Conservation (phyloP, 2,329 filamentous ascomycete species). For the Ilyonectria destructans region DNA sequence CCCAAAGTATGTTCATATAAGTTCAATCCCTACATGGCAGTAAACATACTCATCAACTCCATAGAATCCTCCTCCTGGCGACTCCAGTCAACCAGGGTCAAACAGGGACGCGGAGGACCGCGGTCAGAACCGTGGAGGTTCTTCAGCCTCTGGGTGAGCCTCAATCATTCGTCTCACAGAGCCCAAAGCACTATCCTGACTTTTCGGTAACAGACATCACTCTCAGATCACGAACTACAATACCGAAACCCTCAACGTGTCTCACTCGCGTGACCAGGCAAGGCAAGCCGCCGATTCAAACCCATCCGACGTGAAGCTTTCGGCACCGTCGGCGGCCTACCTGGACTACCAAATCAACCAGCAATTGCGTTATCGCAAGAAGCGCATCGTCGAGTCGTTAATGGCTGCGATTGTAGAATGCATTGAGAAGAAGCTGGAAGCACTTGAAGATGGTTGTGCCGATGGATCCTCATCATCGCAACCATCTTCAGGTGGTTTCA, state of each 20-base stretch:
- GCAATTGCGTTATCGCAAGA: conserved; percentile 34
- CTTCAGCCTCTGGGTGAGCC: conserved; percentile 42
- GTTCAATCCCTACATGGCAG: neutral
- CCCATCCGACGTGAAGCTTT: conserved; percentile 34
- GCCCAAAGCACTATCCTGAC: neutral
- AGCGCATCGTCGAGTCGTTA: conserved; percentile 28
- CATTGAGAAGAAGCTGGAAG: conserved; percentile 31
- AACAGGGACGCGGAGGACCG: conserved; percentile 45
- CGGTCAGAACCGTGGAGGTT: conserved; percentile 44
- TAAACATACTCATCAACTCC: neutral
- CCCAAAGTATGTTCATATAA: conserved; percentile 20
- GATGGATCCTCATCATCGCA: conserved; percentile 30
- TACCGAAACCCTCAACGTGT: conserved; percentile 40
- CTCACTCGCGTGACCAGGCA: conserved; percentile 33
- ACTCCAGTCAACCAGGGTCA: conserved; percentile 25
- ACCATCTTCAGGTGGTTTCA: conserved; percentile 40
- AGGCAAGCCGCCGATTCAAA: conserved; percentile 44
- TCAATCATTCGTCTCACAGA: too few species aligned
- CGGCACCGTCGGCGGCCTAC: conserved; percentile 33
- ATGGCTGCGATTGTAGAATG: conserved; percentile 36
- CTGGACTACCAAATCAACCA: conserved; percentile 33
- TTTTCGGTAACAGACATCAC: conserved; percentile 22
- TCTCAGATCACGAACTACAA: conserved; percentile 31
- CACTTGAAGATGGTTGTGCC: conserved; percentile 39
- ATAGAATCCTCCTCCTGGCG: conserved; percentile 19